Conservation (phyloP, 768 basidiomycete genomes). For the Russula emetica region DNA sequence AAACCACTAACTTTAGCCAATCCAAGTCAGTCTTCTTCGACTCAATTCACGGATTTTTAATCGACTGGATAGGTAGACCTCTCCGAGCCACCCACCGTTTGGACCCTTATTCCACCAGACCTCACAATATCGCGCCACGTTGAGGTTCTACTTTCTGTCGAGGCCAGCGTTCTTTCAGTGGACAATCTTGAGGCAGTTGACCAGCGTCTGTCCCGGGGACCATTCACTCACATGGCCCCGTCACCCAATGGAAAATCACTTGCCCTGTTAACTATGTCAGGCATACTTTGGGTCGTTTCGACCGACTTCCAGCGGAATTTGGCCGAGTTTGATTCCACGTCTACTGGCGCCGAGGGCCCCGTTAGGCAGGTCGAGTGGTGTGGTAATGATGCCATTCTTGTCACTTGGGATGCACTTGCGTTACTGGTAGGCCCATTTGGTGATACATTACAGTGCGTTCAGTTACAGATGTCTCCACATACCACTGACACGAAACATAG, state of each 20-base stretch:
- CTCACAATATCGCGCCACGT: slow-evolving; percentile 84
- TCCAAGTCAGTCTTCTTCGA: slow-evolving; percentile 52
- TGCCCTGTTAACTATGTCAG: slow-evolving; percentile 70
- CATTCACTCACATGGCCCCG: slow-evolving; percentile 80
- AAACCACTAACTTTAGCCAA: slow-evolving; percentile 68
- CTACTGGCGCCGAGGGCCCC: slow-evolving; percentile 52
- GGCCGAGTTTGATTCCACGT: slow-evolving; percentile 77
- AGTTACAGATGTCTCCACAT: background rate
- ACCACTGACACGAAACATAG: slow-evolving; percentile 33
- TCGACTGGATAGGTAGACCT: slow-evolving; percentile 45
- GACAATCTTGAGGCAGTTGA: slow-evolving; percentile 89
- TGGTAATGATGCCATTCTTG: slow-evolving; percentile 88
- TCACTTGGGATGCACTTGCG: slow-evolving; percentile 75
- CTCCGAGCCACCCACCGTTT: slow-evolving; percentile 73
- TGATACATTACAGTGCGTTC: slow-evolving; percentile 71
- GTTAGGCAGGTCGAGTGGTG: slow-evolving; percentile 88
- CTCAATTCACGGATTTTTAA: slow-evolving; percentile 6
- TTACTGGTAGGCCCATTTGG: slow-evolving; percentile 91
- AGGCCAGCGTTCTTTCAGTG: slow-evolving; percentile 73
- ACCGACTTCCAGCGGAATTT: slow-evolving; percentile 85
- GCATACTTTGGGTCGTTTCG: slow-evolving; percentile 89
- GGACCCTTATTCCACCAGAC: slow-evolving; percentile 89
- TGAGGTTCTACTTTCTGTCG: slow-evolving; percentile 81
- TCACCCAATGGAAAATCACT: slow-evolving; percentile 94
- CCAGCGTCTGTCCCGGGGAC: slow-evolving; percentile 82